Conservation (phyloP, 352 stramenopile species). For the Globisporangium radiosum region DNA sequence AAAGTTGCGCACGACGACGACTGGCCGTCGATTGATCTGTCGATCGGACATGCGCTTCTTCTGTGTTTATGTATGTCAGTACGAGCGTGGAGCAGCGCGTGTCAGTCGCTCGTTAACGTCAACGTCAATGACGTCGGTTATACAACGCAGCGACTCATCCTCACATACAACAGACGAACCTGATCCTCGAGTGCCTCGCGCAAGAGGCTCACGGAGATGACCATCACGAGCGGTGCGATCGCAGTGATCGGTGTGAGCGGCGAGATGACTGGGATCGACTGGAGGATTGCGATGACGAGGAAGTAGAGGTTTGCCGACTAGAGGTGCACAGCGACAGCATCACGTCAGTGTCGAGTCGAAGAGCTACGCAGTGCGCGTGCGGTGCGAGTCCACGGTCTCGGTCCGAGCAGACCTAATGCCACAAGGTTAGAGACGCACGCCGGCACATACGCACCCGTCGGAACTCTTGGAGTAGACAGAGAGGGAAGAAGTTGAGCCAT, state of each 20-base stretch:
- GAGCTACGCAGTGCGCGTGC: too few species aligned
- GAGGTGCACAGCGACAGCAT: constrained; percentile 20
- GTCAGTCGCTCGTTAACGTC: too few species aligned
- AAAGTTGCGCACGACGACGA: constrained; percentile 56
- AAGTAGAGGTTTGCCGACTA: constrained; percentile 85
- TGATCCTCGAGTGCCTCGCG: constrained; percentile 78
- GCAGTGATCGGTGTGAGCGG: constrained; percentile 53
- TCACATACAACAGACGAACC: constrained; percentile 22
- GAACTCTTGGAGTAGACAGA: constrained; percentile 84
- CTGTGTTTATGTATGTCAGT: constrained; percentile 6
- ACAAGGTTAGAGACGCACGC: background rate
- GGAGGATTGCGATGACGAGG: constrained; percentile 50
- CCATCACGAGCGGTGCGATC: constrained; percentile 75
- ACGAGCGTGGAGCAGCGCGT: background rate
- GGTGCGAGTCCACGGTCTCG: too few species aligned
- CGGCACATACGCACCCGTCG: constrained; percentile 28
- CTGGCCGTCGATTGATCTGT: constrained; percentile 51
- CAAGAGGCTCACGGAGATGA: constrained; percentile 70
- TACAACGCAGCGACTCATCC: background rate
- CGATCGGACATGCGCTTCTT: constrained; percentile 49
- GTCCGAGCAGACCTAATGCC: too few species aligned
- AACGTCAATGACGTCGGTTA: background rate
- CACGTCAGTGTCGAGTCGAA: too few species aligned
- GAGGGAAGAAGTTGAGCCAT: constrained; percentile 57
- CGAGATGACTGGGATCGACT: constrained; percentile 72